Evolutionary conservation across 306 rosid species (phyloP).

Genomic region (Echinosophora koreensis): DNA sequence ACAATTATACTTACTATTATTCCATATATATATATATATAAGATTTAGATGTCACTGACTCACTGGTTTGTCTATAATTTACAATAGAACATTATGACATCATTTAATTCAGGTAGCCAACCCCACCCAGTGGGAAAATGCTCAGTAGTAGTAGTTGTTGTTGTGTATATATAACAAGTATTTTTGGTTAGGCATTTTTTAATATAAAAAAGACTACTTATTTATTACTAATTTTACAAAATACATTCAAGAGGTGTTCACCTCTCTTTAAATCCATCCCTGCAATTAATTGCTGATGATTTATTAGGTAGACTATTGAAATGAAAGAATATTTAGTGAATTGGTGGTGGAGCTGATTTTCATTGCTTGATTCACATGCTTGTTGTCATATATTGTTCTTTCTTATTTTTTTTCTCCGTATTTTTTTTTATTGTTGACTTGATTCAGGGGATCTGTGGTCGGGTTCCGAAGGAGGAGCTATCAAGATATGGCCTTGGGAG

Average conservation of each 20-base stretch:
- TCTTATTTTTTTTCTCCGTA: constrained; percentile 20
- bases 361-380: constrained; percentile 24
- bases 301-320: constrained; percentile 10
- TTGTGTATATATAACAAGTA: no score
- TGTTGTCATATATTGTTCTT: constrained; percentile 45
- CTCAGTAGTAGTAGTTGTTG: no score
- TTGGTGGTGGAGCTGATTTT: constrained; percentile 19
- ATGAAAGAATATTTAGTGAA: constrained; percentile 10
- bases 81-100: no score
- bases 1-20: not conserved
- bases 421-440: constrained; percentile 4
- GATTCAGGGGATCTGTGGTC: constrained; percentile 96
- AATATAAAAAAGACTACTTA: no score
- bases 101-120: no score
- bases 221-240: no score
- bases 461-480: constrained; percentile 88
- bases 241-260: no score
- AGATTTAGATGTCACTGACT: no score
- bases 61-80: no score
- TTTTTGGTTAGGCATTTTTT: no score
- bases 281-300: not conserved
- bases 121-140: no score
- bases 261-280: no score
- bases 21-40: not conserved
- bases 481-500: constrained; percentile 96